phyloP scores from a whole-genome alignment of 257 asterid genomes.

The Thymus mandschuricus region DNA sequence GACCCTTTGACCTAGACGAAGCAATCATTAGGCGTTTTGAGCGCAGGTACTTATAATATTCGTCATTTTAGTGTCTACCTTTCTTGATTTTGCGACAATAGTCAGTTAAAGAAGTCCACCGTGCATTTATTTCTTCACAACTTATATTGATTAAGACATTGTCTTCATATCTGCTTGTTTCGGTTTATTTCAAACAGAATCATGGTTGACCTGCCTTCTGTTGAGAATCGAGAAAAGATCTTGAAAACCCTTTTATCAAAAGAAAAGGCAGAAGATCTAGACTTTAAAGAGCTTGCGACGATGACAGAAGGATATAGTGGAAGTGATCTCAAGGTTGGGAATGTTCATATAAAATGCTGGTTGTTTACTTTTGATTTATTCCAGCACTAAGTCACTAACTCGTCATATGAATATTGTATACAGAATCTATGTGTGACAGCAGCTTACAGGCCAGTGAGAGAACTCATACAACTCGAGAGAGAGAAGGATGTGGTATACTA shows the following conservation, averaged over 20 bases:
- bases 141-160: too few relatives aligned
- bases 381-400: conserved; percentile 42
- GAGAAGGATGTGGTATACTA: conserved; percentile 64
- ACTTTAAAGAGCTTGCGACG: conserved; percentile 78
- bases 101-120: background rate
- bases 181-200: conserved; percentile 58
- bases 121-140: background rate
- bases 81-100: background rate
- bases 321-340: conserved; percentile 94
- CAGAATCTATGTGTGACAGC: conserved; percentile 94
- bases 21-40: conserved; percentile 97
- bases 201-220: conserved; percentile 93
- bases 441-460: conserved; percentile 93
- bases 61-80: conserved; percentile 6
- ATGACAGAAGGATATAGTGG: conserved; percentile 97
- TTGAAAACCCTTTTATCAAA: conserved; percentile 80
- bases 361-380: conserved; percentile 7
- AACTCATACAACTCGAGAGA: conserved; percentile 77
- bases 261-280: conserved; percentile 77
- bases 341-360: background rate
- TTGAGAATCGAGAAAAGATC: conserved; percentile 86
- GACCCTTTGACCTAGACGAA: conserved; percentile 99
- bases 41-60: conserved; percentile 64
- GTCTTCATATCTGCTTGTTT: conserved; percentile 10
- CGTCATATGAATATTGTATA: conserved; percentile 30